Percentiles rank a stretch among this genome's conserved stretches.
phyloP scores from a whole-genome alignment of 768 basidiomycete species.

The Amanita inopinata region DNA sequence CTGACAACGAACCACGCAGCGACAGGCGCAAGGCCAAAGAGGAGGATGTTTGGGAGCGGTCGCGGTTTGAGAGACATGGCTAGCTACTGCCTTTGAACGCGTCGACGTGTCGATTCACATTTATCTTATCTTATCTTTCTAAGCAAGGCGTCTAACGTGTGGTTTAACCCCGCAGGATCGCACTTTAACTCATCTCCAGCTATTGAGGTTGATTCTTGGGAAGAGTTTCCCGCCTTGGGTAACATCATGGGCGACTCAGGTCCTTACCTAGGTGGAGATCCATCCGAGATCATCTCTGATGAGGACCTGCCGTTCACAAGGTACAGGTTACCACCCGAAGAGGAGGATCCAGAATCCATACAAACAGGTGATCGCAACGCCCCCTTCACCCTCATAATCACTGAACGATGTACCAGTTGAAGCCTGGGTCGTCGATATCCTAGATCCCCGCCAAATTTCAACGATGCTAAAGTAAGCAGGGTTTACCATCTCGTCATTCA shows the following conservation, averaged over 20 bases:
- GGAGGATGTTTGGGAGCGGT: slow-evolving; percentile 40
- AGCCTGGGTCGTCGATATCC: slow-evolving; percentile 74
- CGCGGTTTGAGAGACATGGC: slow-evolving; percentile 18
- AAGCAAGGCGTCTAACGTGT: slow-evolving; percentile 27
- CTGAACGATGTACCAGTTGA: slow-evolving; percentile 32
- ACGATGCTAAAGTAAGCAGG: slow-evolving; percentile 49
- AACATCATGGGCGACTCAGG: slow-evolving; percentile 15
- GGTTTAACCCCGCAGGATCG: slow-evolving; percentile 40
- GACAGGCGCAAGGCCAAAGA: slow-evolving; percentile 54
- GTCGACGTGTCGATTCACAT: slow-evolving; percentile 7
- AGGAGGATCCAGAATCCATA: slow-evolving; percentile 46
- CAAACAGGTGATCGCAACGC: slow-evolving; percentile 27
- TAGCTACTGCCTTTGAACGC: not conserved
- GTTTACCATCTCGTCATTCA: not conserved
- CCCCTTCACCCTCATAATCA: not conserved
- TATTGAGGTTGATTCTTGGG: slow-evolving; percentile 31
- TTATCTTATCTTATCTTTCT: slow-evolving; percentile 6
- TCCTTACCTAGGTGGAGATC: slow-evolving; percentile 27
- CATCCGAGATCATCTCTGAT: slow-evolving; percentile 41
- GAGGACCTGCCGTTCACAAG: slow-evolving; percentile 57
- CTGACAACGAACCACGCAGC: slow-evolving; percentile 66
- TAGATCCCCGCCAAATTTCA: slow-evolving; percentile 48
- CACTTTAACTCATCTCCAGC: not conserved
- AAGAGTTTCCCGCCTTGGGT: slow-evolving; percentile 25
- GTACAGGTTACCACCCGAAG: slow-evolving; percentile 53